These are phyloP conservation scores for Plantago coronopus DNA, from an alignment of 305 asterid species.

Conservation along the genomic window DNA sequence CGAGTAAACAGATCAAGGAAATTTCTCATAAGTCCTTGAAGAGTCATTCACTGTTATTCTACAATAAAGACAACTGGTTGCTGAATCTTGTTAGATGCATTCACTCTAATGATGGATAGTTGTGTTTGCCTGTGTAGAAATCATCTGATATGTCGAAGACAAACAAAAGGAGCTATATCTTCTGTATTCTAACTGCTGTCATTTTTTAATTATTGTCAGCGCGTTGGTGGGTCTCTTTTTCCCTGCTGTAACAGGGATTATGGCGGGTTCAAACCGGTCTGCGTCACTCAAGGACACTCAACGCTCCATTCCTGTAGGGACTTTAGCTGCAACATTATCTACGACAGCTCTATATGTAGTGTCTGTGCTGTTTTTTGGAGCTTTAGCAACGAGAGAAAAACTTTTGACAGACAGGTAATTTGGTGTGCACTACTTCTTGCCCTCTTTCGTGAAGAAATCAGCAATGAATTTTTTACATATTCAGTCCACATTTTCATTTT, in stretches of 20 bases:
- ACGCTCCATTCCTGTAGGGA: conserved; percentile 92
- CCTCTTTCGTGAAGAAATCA: neutral
- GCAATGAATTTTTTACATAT: neutral
- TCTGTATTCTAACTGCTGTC: conserved; percentile 32
- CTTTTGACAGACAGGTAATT: conserved; percentile 92
- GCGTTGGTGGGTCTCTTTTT: conserved; percentile 98
- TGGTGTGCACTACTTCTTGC: conserved; percentile 13
- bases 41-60: conserved; percentile 8
- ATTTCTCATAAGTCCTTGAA: conserved; percentile 13
- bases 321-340: conserved; percentile 84
- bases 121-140: conserved; percentile 20
- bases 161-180: conserved; percentile 14
- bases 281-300: conserved; percentile 98
- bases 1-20: conserved; percentile 9
- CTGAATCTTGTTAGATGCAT: conserved; percentile 13
- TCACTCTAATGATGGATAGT: conserved; percentile 18
- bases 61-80: neutral
- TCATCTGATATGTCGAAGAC: conserved; percentile 18
- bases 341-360: conserved; percentile 71
- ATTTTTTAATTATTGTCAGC: conserved; percentile 46
- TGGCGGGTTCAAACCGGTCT: conserved; percentile 99
- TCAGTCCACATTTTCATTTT: neutral
- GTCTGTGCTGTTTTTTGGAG: conserved; percentile 82
- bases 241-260: conserved; percentile 99
- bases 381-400: conserved; percentile 87